phyloP scores from a whole-genome alignment of 495 filamentous ascomycete species.

The Parathielavia hyrcaniae region DNA sequence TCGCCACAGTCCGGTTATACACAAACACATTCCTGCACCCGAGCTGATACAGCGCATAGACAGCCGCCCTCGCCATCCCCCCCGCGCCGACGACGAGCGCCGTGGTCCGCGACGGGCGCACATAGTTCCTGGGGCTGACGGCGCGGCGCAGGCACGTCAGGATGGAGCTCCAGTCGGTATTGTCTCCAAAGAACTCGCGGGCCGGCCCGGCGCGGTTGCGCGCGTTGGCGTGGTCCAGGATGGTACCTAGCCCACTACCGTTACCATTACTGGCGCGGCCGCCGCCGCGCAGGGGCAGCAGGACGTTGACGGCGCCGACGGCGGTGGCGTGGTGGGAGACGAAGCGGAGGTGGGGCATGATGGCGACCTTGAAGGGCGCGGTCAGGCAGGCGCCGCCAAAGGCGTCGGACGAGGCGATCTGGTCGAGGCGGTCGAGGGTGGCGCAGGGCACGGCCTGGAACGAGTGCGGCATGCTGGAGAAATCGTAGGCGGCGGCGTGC shows the following conservation, averaged over 20 bases:
- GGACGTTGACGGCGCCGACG: conserved; percentile 76
- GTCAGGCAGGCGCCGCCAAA: conserved; percentile 71
- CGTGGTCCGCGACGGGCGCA: conserved; percentile 59
- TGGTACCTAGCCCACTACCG: too few species aligned
- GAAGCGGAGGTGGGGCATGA: conserved; percentile 60
- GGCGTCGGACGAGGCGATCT: conserved; percentile 53
- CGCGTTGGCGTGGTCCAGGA: conserved; percentile 60
- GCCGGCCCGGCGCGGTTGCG: conserved; percentile 61
- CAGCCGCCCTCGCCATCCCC: conserved; percentile 72
- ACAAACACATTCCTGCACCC: conserved; percentile 77
- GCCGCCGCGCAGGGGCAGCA: conserved; percentile 64
- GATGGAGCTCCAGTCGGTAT: conserved; percentile 80
- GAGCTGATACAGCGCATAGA: conserved; percentile 72
- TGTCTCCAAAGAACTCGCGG: conserved; percentile 69
- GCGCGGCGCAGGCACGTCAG: conserved; percentile 60
- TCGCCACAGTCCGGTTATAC: conserved; percentile 59
- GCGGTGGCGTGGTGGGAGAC: conserved; percentile 70
- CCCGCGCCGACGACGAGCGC: conserved; percentile 73
- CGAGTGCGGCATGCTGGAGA: conserved; percentile 65
- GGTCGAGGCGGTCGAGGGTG: conserved; percentile 57
- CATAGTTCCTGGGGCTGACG: conserved; percentile 71
- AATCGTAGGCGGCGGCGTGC: conserved; percentile 68
- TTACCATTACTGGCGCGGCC: too few species aligned
- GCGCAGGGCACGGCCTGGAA: conserved; percentile 60
- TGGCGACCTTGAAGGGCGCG: conserved; percentile 69